These are phyloP conservation scores for Thraustochytrium sp. DNA, from an alignment of 352 stramenopile species.

Conservation along the genomic window DNA sequence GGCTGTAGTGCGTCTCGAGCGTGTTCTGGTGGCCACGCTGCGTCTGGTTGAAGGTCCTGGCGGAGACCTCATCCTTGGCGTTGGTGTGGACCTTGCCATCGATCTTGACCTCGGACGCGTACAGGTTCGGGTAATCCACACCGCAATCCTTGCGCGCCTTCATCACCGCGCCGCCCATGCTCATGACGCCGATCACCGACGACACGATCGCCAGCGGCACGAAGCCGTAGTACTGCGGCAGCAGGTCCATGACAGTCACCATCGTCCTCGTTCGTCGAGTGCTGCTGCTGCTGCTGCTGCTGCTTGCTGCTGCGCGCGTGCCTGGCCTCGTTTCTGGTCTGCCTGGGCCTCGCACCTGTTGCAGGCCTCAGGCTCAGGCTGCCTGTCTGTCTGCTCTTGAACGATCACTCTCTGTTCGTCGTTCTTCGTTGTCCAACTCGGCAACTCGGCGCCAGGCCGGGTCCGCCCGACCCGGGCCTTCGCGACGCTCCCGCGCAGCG, in stretches of 20 bases:
- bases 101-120: constrained; percentile 47
- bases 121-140: constrained; percentile 58
- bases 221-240: constrained; percentile 9
- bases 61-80: constrained; percentile 56
- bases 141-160: constrained; percentile 53
- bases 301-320: neutral
- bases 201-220: neutral
- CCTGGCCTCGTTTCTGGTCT: neutral
- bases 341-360: no score
- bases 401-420: no score
- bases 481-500: no score
- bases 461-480: no score
- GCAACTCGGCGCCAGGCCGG: no score
- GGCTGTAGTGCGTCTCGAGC: constrained; percentile 50
- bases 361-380: no score
- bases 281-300: neutral
- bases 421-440: no score
- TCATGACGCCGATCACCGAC: neutral
- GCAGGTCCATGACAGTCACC: neutral
- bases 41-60: constrained; percentile 60
- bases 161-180: constrained; percentile 55
- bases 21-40: constrained; percentile 60
- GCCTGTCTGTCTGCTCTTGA: no score
- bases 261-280: neutral
- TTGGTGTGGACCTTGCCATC: constrained; percentile 28